phyloP scores from a whole-genome alignment of 2,329 filamentous ascomycete genomes.

The Pseudogymnoascus sp. region DNA sequence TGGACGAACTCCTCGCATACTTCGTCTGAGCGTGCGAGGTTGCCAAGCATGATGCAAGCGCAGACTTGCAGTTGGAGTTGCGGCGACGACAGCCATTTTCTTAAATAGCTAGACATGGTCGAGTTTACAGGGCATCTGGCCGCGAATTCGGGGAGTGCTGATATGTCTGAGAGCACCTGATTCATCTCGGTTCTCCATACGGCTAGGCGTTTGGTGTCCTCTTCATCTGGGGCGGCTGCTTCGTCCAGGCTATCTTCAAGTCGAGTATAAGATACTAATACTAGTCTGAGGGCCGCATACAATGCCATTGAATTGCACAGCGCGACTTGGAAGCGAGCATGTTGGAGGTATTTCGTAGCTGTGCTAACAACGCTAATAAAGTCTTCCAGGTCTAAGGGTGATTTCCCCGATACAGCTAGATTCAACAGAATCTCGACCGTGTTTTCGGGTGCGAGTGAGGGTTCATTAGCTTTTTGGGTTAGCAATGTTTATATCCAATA shows the following conservation, averaged over 20 bases:
- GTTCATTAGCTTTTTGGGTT: constrained; percentile 23
- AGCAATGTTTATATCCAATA: constrained; percentile 5
- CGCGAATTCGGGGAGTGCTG: constrained; percentile 42
- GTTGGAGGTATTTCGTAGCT: constrained; percentile 48
- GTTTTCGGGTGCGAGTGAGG: constrained; percentile 31
- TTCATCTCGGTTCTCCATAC: constrained; percentile 44
- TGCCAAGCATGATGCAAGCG: constrained; percentile 54
- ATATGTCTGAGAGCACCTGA: constrained; percentile 43
- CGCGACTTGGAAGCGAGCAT: constrained; percentile 42
- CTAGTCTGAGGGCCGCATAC: constrained; percentile 40
- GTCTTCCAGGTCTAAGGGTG: constrained; percentile 43
- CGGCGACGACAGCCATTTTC: constrained; percentile 39
- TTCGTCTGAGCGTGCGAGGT: constrained; percentile 52
- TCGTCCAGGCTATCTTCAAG: constrained; percentile 30
- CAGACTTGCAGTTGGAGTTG: constrained; percentile 44
- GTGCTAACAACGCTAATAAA: constrained; percentile 46
- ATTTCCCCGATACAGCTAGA: constrained; percentile 37
- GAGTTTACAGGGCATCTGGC: constrained; percentile 36
- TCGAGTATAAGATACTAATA: constrained; percentile 41
- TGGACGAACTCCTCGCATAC: constrained; percentile 44
- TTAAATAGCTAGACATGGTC: constrained; percentile 35
- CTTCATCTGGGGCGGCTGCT: constrained; percentile 22
- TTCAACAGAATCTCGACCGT: constrained; percentile 44
- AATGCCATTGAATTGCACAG: constrained; percentile 34
- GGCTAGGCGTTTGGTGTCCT: constrained; percentile 43